Conservation (phyloP, 2,329 filamentous ascomycete genomes). For the Talaromyces pinophilus region DNA sequence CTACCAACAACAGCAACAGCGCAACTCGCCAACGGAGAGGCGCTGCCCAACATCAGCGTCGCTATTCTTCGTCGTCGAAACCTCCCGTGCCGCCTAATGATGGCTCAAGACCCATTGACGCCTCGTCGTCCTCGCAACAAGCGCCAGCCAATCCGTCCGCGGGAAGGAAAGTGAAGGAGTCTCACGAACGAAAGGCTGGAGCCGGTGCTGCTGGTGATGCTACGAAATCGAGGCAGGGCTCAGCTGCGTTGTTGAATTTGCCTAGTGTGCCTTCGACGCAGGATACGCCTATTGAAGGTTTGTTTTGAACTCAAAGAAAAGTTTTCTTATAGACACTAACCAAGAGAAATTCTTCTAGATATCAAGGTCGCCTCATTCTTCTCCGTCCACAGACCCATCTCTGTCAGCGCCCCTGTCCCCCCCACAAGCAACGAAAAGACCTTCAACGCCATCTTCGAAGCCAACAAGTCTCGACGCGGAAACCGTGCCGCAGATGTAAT, state of each 20-base stretch:
- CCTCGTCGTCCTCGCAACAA: slow-evolving; percentile 31
- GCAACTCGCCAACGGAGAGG: slow-evolving; percentile 1
- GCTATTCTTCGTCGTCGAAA: slow-evolving; percentile 54
- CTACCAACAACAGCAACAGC: slow-evolving; percentile 29
- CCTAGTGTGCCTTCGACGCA: slow-evolving; percentile 54
- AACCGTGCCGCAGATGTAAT: slow-evolving; percentile 60
- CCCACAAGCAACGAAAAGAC: slow-evolving; percentile 68
- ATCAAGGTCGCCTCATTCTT: slow-evolving; percentile 90
- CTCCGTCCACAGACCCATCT: slow-evolving; percentile 91
- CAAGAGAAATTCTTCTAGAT: slow-evolving; percentile 38
- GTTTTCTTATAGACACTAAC: slow-evolving; percentile 49
- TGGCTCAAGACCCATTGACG: slow-evolving; percentile 45
- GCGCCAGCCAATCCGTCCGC: slow-evolving; percentile 28
- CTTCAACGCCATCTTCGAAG: slow-evolving; percentile 82
- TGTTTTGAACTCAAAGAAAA: slow-evolving; percentile 24
- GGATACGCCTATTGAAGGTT: slow-evolving; percentile 52
- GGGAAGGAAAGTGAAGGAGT: slow-evolving; percentile 37
- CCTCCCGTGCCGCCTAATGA: slow-evolving; percentile 49
- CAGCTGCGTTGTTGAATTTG: slow-evolving; percentile 45
- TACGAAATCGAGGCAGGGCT: slow-evolving; percentile 37
- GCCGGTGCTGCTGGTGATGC: slow-evolving; percentile 25
- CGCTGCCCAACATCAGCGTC: slow-evolving; percentile 39
- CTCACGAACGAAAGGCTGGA: slow-evolving; percentile 6
- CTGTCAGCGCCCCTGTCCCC: slow-evolving; percentile 78
- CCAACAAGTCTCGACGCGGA: slow-evolving; percentile 50